phyloP scores from a whole-genome alignment of 176 grass and related monocot genomes.

The Cenchrus fungigraminus region DNA sequence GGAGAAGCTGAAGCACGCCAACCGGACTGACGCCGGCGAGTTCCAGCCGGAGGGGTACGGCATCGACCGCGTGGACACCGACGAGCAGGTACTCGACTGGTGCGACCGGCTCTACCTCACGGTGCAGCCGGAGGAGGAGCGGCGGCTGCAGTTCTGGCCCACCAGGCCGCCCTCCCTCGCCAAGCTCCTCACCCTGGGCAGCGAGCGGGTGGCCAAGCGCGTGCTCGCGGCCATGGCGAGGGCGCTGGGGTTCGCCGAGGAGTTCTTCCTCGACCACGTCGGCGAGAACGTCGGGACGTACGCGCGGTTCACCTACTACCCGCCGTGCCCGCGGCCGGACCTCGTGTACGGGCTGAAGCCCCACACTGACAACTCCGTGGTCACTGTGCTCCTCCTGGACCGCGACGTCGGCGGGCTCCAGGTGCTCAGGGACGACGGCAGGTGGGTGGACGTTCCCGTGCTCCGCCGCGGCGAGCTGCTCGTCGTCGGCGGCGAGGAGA shows the following conservation, averaged over 20 bases:
- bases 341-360: conserved; percentile 66
- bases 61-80: conserved; percentile 46
- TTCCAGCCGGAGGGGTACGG: conserved; percentile 62
- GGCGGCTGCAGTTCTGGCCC: conserved; percentile 49
- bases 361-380: conserved; percentile 59
- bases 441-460: conserved; percentile 48
- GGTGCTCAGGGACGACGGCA: not conserved
- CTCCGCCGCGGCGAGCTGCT: conserved; percentile 30
- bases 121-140: conserved; percentile 40
- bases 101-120: conserved; percentile 50
- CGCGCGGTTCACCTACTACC: conserved; percentile 62
- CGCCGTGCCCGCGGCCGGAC: conserved; percentile 55
- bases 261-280: conserved; percentile 42
- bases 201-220: conserved; percentile 8
- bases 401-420: conserved; percentile 57
- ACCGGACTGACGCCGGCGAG: conserved; percentile 32
- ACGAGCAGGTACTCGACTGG: conserved; percentile 57
- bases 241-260: conserved; percentile 35
- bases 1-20: conserved; percentile 50
- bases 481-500: conserved; percentile 55
- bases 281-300: conserved; percentile 16
- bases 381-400: conserved; percentile 55
- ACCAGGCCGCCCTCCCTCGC: conserved; percentile 13
- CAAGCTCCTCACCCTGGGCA: conserved; percentile 7
- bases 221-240: conserved; percentile 47